Conservation (phyloP, 495 filamentous ascomycete genomes). For the Achaetomiella virescens region DNA sequence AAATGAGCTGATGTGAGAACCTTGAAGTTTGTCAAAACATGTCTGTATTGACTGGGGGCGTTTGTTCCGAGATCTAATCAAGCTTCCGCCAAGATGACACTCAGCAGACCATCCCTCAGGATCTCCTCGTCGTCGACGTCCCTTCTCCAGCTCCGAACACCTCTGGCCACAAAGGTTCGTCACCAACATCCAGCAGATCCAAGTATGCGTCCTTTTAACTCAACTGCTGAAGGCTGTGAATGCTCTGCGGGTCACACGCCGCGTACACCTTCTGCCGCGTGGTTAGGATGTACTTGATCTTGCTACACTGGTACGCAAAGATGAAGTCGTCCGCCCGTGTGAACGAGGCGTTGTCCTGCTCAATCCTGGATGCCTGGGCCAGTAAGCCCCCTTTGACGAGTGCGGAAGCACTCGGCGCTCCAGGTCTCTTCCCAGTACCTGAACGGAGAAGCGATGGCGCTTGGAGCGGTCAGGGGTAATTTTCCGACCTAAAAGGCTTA, state of each 20-base stretch:
- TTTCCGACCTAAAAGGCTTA: too few relatives aligned
- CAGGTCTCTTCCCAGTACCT: slow-evolving; percentile 24
- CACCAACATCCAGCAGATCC: not conserved
- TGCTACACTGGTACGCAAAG: not conserved
- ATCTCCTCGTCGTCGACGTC: not conserved
- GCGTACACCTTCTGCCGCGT: not conserved
- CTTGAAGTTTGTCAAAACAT: too few relatives aligned
- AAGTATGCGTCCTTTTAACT: not conserved
- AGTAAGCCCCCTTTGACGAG: too few relatives aligned
- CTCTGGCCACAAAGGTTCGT: not conserved
- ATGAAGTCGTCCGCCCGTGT: too few relatives aligned
- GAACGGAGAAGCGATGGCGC: slow-evolving; percentile 22
- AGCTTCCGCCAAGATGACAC: not conserved
- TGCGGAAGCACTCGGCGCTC: too few relatives aligned
- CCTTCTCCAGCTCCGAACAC: not conserved
- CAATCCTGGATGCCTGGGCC: too few relatives aligned
- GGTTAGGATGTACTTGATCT: not conserved
- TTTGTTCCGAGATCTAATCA: not conserved
- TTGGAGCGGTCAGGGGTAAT: not conserved
- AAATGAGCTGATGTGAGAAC: too few relatives aligned
- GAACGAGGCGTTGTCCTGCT: too few relatives aligned
- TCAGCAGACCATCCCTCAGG: not conserved
- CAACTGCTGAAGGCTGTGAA: not conserved
- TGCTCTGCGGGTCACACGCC: not conserved
- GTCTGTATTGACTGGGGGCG: too few relatives aligned